Percentiles rank a stretch among this genome's conserved stretches.
These are phyloP conservation scores for Gossypium gossypioides DNA, from an alignment of 441 rosid genomes.

Conservation along the genomic window DNA sequence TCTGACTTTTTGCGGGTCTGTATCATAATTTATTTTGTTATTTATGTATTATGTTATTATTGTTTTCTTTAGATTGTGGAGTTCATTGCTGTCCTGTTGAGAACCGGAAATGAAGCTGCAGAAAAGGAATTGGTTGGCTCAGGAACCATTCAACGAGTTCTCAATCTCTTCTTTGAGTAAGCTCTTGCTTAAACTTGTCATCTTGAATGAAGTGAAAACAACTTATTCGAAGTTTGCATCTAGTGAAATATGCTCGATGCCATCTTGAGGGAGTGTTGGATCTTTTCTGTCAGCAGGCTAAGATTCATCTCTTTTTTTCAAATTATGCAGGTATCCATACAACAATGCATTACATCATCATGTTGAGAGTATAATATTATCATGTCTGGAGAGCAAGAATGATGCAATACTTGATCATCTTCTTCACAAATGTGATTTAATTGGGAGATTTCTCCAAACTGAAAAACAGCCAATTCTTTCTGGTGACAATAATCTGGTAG, in stretches of 20 bases:
- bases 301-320: slow-evolving; percentile 12
- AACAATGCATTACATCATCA: slow-evolving; percentile 94
- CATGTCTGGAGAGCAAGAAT: slow-evolving; percentile 76
- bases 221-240: not conserved
- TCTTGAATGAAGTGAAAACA: not conserved
- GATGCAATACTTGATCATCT: slow-evolving; percentile 57
- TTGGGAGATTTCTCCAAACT: slow-evolving; percentile 63
- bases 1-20: not conserved
- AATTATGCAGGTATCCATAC: slow-evolving; percentile 68
- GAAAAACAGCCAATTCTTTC: slow-evolving; percentile 61
- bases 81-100: slow-evolving; percentile 79
- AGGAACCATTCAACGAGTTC: slow-evolving; percentile 62
- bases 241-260: not conserved
- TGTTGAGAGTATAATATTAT: slow-evolving; percentile 71
- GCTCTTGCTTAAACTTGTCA: slow-evolving; percentile 14
- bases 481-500: slow-evolving; percentile 46
- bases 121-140: slow-evolving; percentile 73
- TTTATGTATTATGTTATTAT: slow-evolving; percentile 3
- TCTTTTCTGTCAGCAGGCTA: slow-evolving; percentile 10
- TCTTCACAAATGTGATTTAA: slow-evolving; percentile 68
- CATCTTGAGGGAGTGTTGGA: not conserved
- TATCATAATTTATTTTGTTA: not conserved
- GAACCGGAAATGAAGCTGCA: slow-evolving; percentile 69
- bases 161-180: slow-evolving; percentile 89
- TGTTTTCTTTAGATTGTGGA: slow-evolving; percentile 59